Base-by-base conservation (phyloP, 805 yeast genomes). In the Pichia kluyveri region DNA sequence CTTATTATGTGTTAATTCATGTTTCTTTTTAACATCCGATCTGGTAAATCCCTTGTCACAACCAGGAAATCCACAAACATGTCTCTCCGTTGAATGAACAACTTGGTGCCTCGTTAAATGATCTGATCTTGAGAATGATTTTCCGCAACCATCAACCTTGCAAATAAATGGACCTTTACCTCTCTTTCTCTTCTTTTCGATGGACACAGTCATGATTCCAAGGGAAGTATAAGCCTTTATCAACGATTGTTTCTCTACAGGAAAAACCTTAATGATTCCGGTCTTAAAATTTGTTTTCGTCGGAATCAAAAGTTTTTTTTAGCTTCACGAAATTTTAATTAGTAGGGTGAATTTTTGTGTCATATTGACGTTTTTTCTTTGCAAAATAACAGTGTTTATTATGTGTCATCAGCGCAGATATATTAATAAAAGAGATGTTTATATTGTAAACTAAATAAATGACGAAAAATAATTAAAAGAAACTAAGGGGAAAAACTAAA, bases 31-130 rank as follows among this genome's bases (percentile, higher is more conserved):
- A 36, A 79, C 66, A 54, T 80, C 85, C 37, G 66, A 65, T 38
- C 85, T 60, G 0, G 77, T 80, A 61, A 79, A 80, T 1, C 75
- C 68, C 54, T 72, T 74, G 1, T 72, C 69, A 56, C 86, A 80
- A 4, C 69, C 68, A 14, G 71, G 69, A 61, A 69, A 69, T 0
- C 60, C 55, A 60, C 85, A 80, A 15, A 32, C 62, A 65, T 57
- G 69, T 74, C 14, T 72, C 73, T 72, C 42, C 67, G 43, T 3
- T 64, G 54, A 65, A 51, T 80, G 86, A 57, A 76, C 78, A 34
- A 72, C 63, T 54, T 72, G 71, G 54, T 80, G 86, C 40, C 85
- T 63, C 3, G 79, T 67, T 11, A 80, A 60, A 59, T 80, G 85
- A 57, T 80, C 86, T 1, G 79, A 72, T 41, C 85, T 59, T 15